Base-by-base conservation (phyloP, 169 alveolate genomes). In the Eimeria sp. region DNA sequence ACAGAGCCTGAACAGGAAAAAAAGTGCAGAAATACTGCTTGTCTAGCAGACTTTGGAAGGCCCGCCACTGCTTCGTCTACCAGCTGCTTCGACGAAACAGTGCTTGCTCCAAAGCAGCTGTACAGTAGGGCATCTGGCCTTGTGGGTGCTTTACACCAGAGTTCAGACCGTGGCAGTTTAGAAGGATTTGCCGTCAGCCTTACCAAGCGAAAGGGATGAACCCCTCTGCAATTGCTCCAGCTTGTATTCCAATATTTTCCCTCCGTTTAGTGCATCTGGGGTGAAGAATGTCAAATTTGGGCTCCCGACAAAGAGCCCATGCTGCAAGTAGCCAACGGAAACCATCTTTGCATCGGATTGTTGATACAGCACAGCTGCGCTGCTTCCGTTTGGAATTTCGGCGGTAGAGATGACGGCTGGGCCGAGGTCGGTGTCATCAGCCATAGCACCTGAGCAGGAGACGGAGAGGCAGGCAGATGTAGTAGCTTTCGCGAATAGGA, bases 381-480 rank as follows among this genome's bases (percentile, higher is more conserved):
- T n/a, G 14, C 49, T 76, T 18, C 76, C 90, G 33, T 83, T 40
- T 18, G 90, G 16, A 40, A 33, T 14, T 10, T 83, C 77, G 77
- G 76, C 14, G 58, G 58, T 83, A 56, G 76, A 83, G 72, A 56
- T 83, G 60, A 83, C 90, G 37, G 90, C 90, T 0, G 71, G 90
- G 77, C 90, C 90, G 58, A 58, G 72, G 11, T 83, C 90, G 58
- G 77, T 30, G 60, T 54, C 90, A 25, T 58, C 90, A 46, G 88
- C 88, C 88, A 78, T 78, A 56, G 66, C 88, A 11, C 33, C 88
- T 78, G 88, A 49, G 62, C 46, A 78, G n/a, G 62, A 78, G 14
- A 49, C 3, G 88, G 46, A 78, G 43, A 52, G 9, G 49, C 88
- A 3, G 13, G 49, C 68, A 16, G 9, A 40, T 40, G 33, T 27